phyloP scores from a whole-genome alignment of 1,139 yeast species.

The Blastobotrys arbuscula region DNA sequence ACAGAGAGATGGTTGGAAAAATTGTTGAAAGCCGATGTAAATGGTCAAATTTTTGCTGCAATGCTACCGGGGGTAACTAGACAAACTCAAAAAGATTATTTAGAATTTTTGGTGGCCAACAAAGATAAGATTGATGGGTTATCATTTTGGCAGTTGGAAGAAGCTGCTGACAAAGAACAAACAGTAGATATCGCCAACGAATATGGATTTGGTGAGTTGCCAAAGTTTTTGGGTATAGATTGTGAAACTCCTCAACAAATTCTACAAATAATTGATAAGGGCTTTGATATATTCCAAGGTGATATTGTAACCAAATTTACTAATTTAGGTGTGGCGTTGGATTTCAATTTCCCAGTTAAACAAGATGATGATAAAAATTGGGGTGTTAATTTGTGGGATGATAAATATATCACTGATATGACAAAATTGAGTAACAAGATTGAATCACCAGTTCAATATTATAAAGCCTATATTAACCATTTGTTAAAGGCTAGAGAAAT shows the following conservation, averaged over 20 bases:
- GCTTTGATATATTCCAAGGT: constrained; percentile 35
- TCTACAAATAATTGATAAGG: constrained; percentile 30
- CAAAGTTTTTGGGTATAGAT: constrained; percentile 26
- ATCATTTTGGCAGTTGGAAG: constrained; percentile 20
- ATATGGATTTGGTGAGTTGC: constrained; percentile 15
- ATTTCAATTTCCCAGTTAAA: constrained; percentile 27
- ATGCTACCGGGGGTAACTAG: constrained; percentile 27
- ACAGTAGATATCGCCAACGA: constrained; percentile 6
- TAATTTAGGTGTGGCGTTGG: constrained; percentile 38
- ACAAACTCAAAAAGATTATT: constrained; percentile 11
- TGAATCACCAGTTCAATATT: constrained; percentile 30
- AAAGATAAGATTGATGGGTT: constrained; percentile 22
- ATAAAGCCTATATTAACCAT: constrained; percentile 39
- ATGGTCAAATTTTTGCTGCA: constrained; percentile 29
- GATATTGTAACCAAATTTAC: constrained; percentile 31
- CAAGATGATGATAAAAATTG: constrained; percentile 8
- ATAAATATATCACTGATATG: constrained; percentile 30
- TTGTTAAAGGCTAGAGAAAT: constrained; percentile 38
- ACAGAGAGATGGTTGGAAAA: constrained; percentile 33
- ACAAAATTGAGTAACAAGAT: constrained; percentile 17
- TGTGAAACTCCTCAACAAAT: constrained; percentile 33
- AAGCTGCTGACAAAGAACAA: neutral
- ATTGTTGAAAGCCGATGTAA: neutral
- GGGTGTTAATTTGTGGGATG: constrained; percentile 34
- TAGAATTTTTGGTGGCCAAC: constrained; percentile 3